Conservation (phyloP, 1,139 yeast species). For the Suhomyces atakaporum region DNA sequence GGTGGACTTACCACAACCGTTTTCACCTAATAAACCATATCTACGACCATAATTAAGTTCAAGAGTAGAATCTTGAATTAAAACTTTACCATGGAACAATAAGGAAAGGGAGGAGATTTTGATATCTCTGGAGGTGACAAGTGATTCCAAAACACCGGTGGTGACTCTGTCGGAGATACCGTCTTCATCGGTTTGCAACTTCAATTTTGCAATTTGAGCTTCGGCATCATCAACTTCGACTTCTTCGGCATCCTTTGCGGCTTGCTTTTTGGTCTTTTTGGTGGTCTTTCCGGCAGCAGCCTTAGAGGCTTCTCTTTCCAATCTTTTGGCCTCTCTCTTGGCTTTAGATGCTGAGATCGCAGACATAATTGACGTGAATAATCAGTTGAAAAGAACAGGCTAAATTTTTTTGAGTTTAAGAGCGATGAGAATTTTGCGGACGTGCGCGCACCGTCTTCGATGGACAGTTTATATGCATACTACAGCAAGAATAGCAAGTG, state of each 20-base stretch:
- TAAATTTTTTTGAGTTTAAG: slow-evolving; percentile 5
- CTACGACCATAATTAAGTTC: slow-evolving; percentile 97
- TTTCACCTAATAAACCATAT: slow-evolving; percentile 95
- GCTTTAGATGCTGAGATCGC: slow-evolving; percentile 89
- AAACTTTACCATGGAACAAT: slow-evolving; percentile 95
- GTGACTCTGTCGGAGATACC: slow-evolving; percentile 97
- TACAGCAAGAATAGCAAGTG: too few relatives aligned
- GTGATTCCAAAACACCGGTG: slow-evolving; percentile 92
- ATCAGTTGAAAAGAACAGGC: slow-evolving; percentile 2
- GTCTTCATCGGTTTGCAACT: slow-evolving; percentile 88
- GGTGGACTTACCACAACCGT: slow-evolving; percentile 99
- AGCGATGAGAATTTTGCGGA: slow-evolving; percentile 16
- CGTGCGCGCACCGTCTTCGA: too few relatives aligned
- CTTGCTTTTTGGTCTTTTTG: slow-evolving; percentile 60
- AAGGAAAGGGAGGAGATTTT: slow-evolving; percentile 88
- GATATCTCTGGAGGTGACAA: slow-evolving; percentile 89
- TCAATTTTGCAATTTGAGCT: slow-evolving; percentile 79
- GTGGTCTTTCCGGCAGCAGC: slow-evolving; percentile 74
- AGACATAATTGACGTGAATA: slow-evolving; percentile 33
- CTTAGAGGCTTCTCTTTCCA: slow-evolving; percentile 62
- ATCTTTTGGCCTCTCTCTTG: slow-evolving; percentile 88
- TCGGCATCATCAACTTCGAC: slow-evolving; percentile 65
- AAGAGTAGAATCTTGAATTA: slow-evolving; percentile 85
- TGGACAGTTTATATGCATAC: slow-evolving; percentile 1
- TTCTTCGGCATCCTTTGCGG: slow-evolving; percentile 59